Evolutionary conservation across 768 basidiomycete genomes (phyloP).

Genomic region (Leccinum sublutescens): DNA sequence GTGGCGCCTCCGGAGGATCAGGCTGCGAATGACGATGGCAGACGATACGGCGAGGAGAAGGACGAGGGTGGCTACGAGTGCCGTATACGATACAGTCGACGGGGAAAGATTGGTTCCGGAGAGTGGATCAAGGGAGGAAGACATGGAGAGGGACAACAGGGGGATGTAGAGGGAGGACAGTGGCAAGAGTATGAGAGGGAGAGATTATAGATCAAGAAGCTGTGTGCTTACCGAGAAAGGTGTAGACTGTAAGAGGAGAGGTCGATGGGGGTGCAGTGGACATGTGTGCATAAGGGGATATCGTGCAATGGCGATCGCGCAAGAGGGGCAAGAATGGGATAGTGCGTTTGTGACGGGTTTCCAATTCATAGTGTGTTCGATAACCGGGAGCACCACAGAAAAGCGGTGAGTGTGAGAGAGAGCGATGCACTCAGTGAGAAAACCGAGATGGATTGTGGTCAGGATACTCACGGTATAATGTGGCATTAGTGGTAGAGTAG

Average conservation of each 20-base stretch:
- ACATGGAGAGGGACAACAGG: conserved; percentile 13
- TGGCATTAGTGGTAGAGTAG: conserved; percentile 20
- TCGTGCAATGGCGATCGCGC: conserved; percentile 7
- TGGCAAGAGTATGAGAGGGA: not conserved
- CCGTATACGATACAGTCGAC: conserved; percentile 35
- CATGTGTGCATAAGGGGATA: conserved; percentile 1
- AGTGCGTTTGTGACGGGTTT: not conserved
- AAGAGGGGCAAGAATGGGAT: not conserved
- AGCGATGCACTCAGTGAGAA: conserved; percentile 17
- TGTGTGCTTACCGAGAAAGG: conserved; percentile 31
- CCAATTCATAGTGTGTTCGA: not conserved
- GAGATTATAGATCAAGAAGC: not conserved
- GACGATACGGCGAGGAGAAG: conserved; percentile 66
- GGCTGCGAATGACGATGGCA: conserved; percentile 63
- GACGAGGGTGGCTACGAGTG: conserved; percentile 60
- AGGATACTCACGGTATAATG: conserved; percentile 28
- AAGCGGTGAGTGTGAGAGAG: conserved; percentile 10
- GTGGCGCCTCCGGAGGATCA: conserved; percentile 61
- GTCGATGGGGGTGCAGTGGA: not conserved
- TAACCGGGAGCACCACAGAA: not conserved
- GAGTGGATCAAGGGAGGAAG: conserved; percentile 5
- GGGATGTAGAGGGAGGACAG: conserved; percentile 13
- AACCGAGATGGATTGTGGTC: conserved; percentile 2
- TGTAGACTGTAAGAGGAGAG: conserved; percentile 26
- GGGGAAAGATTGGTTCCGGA: conserved; percentile 5